Evolutionary conservation across 139 green algal genomes (phyloP).

Genomic region (Coelastrella sp.): DNA sequence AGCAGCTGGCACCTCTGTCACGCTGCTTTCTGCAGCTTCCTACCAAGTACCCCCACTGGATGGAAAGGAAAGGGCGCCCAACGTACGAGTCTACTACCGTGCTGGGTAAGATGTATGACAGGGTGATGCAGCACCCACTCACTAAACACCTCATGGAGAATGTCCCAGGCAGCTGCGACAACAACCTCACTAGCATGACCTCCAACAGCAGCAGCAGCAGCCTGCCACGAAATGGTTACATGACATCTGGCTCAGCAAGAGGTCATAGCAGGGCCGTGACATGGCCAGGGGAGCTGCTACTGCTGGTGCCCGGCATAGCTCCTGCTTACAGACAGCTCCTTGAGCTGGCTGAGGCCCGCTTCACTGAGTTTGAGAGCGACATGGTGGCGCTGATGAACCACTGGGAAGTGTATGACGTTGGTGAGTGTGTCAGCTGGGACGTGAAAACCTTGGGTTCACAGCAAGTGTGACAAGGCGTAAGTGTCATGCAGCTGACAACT

Average conservation of each 20-base stretch:
- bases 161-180: background rate
- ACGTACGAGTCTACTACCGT: conserved; percentile 13
- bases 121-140: conserved; percentile 19
- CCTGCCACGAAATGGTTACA: background rate
- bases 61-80: background rate
- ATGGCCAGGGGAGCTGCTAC: conserved; percentile 27
- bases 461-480: background rate
- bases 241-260: background rate
- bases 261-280: background rate
- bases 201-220: conserved; percentile 13
- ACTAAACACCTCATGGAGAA: background rate
- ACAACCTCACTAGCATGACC: background rate
- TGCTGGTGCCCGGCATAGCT: background rate
- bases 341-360: background rate
- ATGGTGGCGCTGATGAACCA: conserved; percentile 34
- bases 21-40: background rate
- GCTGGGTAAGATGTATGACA: conserved; percentile 40
- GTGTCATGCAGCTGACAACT: background rate
- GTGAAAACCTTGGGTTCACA: background rate
- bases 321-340: background rate
- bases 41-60: conserved; percentile 15
- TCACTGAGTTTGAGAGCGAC: conserved; percentile 27
- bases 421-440: background rate
- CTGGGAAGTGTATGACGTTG: conserved; percentile 26
- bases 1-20: no score